Evolutionary conservation across 2,329 filamentous ascomycete genomes (phyloP).

Genomic region (Ophiostoma himal-ulmi): DNA sequence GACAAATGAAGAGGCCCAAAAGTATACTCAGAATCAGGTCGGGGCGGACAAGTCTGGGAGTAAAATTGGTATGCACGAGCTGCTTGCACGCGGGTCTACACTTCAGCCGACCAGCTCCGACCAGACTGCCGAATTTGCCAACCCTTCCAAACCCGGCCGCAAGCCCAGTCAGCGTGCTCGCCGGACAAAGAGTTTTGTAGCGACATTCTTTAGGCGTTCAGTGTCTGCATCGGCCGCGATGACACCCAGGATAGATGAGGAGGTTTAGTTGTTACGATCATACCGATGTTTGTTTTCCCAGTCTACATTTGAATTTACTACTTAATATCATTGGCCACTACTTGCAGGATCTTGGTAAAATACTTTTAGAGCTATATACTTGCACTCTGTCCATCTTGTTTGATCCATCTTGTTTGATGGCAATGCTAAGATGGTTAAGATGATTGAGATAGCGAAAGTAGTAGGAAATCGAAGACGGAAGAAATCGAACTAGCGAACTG

Average conservation of each 20-base stretch:
- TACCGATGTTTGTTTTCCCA: no score
- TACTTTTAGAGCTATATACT: slow-evolving; percentile 11
- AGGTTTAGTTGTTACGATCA: neutral
- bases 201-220: slow-evolving; percentile 38
- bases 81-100: neutral
- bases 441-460: neutral
- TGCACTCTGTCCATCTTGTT: neutral
- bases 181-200: slow-evolving; percentile 44
- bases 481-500: neutral
- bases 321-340: neutral
- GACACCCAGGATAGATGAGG: neutral
- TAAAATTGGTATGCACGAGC: neutral
- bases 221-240: neutral
- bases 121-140: neutral
- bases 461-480: neutral
- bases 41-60: neutral
- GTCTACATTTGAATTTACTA: neutral
- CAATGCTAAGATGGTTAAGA: neutral
- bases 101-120: neutral
- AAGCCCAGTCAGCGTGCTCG: slow-evolving; percentile 23
- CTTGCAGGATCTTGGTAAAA: neutral
- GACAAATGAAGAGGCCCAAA: neutral
- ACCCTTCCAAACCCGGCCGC: neutral
- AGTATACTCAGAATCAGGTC: neutral
- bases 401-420: neutral